Conservation (phyloP, 1,284 basidiomycete species). For the Boletus coffeatus region DNA sequence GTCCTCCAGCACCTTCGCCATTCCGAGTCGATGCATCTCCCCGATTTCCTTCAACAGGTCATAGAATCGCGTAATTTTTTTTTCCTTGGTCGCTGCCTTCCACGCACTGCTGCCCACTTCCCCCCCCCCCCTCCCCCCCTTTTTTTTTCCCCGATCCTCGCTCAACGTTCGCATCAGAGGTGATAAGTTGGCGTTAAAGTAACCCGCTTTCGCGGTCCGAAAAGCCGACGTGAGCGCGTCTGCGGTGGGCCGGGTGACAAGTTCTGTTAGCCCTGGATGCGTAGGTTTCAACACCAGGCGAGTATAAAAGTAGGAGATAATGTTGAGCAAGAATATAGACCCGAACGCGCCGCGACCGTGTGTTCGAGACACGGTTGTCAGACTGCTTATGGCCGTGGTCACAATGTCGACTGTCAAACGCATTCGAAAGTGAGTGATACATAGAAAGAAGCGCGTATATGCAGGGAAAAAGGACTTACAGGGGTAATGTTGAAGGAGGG, state of each 20-base stretch:
- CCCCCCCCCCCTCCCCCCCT: slow-evolving; percentile 13
- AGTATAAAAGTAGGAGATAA: slow-evolving; percentile 60
- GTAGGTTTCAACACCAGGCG: slow-evolving; percentile 49
- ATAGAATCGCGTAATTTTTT: slow-evolving; percentile 75
- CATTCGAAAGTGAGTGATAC: not conserved
- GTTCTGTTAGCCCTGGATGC: slow-evolving; percentile 37
- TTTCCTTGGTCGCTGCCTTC: slow-evolving; percentile 68
- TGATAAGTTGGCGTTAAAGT: slow-evolving; percentile 76
- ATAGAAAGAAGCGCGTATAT: not conserved
- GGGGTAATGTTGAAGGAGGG: slow-evolving; percentile 68
- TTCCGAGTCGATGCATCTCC: slow-evolving; percentile 55
- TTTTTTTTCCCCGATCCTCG: slow-evolving; percentile 47
- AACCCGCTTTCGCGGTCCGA: slow-evolving; percentile 72
- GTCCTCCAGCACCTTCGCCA: slow-evolving; percentile 65
- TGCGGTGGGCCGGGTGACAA: slow-evolving; percentile 56
- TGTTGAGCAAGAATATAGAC: slow-evolving; percentile 75
- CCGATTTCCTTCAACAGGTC: slow-evolving; percentile 71
- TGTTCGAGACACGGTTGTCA: slow-evolving; percentile 57
- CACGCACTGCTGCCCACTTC: slow-evolving; percentile 33
- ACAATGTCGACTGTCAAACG: slow-evolving; percentile 58
- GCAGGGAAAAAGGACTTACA: slow-evolving; percentile 39
- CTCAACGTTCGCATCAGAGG: slow-evolving; percentile 66
- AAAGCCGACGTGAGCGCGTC: slow-evolving; percentile 62
- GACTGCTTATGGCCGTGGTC: slow-evolving; percentile 49
- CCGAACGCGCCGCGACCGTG: slow-evolving; percentile 56